A percentile compares a stretch with the other conserved stretches of the same genome.
Evolutionary conservation across 495 filamentous ascomycete species (phyloP).

Genomic region (Podospora appendiculata): DNA sequence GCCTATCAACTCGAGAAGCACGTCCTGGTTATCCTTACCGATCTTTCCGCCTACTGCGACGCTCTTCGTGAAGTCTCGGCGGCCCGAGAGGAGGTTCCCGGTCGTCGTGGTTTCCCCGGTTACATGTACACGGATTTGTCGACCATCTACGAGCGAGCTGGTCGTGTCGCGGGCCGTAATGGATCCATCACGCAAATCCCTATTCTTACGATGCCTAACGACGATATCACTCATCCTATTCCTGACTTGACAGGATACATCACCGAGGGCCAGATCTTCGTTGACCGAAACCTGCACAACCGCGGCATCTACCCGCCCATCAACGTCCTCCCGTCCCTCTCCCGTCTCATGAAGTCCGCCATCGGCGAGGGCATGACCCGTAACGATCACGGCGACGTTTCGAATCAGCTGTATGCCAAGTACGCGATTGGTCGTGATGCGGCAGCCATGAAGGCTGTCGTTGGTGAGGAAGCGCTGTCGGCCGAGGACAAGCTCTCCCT

Average conservation of each 20-base stretch:
- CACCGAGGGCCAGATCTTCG: conserved; percentile 96
- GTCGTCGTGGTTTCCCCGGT: conserved; percentile 98
- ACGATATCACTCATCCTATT: conserved; percentile 99
- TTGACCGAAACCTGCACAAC: conserved; percentile 92
- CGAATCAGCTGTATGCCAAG: conserved; percentile 99
- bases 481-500: conserved; percentile 95
- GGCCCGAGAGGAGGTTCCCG: conserved; percentile 97
- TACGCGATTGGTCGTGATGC: conserved; percentile 98
- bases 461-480: conserved; percentile 93
- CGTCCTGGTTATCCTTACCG: conserved; percentile 96
- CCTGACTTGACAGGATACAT: conserved; percentile 98
- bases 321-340: conserved; percentile 96
- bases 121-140: conserved; percentile 99
- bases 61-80: conserved; percentile 97
- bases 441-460: conserved; percentile 98
- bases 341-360: conserved; percentile 99
- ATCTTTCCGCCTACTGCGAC: conserved; percentile 97
- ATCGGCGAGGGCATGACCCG: conserved; percentile 95
- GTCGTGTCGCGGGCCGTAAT: conserved; percentile 94
- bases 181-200: conserved; percentile 99
- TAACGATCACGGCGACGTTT: conserved; percentile 95
- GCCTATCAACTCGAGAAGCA: conserved; percentile 99
- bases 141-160: conserved; percentile 98
- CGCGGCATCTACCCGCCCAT: conserved; percentile 97
- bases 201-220: conserved; percentile 99